These are phyloP conservation scores for Myriosclerotinia duriaeana DNA, from an alignment of 2,329 filamentous ascomycete genomes.

Conservation along the genomic window DNA sequence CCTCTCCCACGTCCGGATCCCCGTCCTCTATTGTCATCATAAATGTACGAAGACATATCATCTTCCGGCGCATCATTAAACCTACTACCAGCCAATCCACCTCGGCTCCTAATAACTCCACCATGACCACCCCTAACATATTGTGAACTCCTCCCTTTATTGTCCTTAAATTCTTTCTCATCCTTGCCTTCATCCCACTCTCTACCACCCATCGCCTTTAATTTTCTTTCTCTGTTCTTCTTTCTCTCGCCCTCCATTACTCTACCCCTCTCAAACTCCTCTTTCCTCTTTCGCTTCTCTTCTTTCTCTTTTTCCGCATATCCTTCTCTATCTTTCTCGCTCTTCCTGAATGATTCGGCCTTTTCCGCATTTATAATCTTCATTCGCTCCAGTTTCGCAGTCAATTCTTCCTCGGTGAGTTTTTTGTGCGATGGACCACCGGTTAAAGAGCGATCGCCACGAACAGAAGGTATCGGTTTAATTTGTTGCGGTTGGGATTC, in stretches of 20 bases:
- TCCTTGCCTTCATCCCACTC: constrained; percentile 42
- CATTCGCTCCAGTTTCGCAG: constrained; percentile 59
- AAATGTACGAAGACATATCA: constrained; percentile 12
- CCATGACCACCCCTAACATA: constrained; percentile 39
- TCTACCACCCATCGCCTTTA: constrained; percentile 39
- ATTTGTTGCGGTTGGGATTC: constrained; percentile 24
- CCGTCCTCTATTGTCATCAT: constrained; percentile 31
- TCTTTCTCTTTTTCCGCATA: constrained; percentile 64
- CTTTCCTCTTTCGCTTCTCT: constrained; percentile 51
- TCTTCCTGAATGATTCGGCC: constrained; percentile 59
- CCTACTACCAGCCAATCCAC: constrained; percentile 20
- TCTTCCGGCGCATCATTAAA: constrained; percentile 26
- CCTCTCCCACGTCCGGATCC: constrained; percentile 25
- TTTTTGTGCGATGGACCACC: constrained; percentile 56
- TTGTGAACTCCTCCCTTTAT: constrained; percentile 34
- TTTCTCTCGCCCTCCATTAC: constrained; percentile 41
- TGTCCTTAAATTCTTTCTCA: constrained; percentile 39
- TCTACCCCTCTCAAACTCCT: constrained; percentile 36
- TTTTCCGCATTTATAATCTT: constrained; percentile 60
- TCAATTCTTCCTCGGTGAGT: constrained; percentile 64
- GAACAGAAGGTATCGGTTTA: constrained; percentile 46
- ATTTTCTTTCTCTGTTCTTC: constrained; percentile 41
- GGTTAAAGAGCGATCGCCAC: constrained; percentile 54
- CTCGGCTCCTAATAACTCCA: constrained; percentile 31
- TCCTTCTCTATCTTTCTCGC: constrained; percentile 65